A percentile compares a stretch with the other conserved stretches of the same genome.
Conservation (phyloP, 768 basidiomycete genomes). For the Trametes meyenii region DNA sequence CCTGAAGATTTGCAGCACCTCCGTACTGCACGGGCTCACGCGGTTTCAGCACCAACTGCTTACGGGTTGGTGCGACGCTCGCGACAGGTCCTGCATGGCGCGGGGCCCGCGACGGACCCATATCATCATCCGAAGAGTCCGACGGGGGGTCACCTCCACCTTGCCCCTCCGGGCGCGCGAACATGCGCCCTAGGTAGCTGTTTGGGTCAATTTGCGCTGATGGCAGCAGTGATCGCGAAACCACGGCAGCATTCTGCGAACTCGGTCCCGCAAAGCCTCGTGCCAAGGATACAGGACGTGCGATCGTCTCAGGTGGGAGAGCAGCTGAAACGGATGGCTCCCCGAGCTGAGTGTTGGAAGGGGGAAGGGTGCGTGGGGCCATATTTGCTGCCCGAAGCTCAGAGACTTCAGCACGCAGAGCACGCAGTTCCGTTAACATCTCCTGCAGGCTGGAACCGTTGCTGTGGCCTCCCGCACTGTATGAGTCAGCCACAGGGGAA, state of each 20-base stretch:
- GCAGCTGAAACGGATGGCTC: not conserved
- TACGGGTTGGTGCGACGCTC: not conserved
- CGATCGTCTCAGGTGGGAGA: not conserved
- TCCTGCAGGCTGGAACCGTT: not conserved
- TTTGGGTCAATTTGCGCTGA: conserved; percentile 4
- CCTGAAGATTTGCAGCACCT: not conserved
- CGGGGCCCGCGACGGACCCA: not conserved
- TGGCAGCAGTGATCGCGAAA: not conserved
- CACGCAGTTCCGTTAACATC: not conserved
- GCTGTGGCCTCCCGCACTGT: no score
- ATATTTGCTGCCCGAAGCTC: not conserved
- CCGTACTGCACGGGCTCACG: conserved; percentile 3
- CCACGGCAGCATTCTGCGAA: not conserved
- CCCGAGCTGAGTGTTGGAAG: not conserved
- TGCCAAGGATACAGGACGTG: not conserved
- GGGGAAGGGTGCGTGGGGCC: no score
- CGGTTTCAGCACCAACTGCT: conserved; percentile 3
- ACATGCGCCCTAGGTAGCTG: conserved; percentile 7
- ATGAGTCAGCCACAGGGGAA: no score
- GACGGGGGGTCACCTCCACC: not conserved
- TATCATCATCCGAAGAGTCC: not conserved
- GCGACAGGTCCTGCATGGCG: no score
- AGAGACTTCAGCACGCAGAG: not conserved
- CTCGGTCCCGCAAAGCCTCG: not conserved
- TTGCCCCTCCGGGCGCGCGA: no score